Conservation (phyloP, 192 early-diverging fungal species). For the Backusella westeae region DNA sequence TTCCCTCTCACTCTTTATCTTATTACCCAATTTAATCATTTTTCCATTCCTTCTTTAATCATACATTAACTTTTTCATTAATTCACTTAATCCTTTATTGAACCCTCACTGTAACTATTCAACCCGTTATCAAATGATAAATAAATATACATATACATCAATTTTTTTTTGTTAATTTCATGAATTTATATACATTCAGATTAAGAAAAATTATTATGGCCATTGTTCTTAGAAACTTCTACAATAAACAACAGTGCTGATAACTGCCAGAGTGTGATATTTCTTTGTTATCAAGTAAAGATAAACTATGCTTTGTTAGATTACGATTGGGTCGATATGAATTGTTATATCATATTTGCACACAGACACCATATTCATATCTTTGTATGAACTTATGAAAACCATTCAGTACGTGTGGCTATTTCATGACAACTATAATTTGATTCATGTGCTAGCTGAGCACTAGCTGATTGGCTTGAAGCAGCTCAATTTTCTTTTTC, state of each 20-base stretch:
- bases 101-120: neutral
- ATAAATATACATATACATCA: neutral
- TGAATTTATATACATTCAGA: too few relatives aligned
- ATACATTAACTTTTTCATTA: neutral
- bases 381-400: neutral
- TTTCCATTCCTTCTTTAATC: neutral
- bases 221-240: too few relatives aligned
- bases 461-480: neutral
- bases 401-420: too few relatives aligned
- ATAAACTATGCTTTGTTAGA: too few relatives aligned
- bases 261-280: too few relatives aligned
- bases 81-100: neutral
- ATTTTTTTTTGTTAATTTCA: neutral
- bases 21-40: neutral
- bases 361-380: too few relatives aligned
- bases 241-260: too few relatives aligned
- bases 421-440: neutral
- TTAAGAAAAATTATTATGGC: too few relatives aligned
- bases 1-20: neutral
- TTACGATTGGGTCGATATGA: too few relatives aligned
- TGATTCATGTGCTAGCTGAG: neutral
- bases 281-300: too few relatives aligned
- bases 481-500: neutral
- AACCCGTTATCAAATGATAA: neutral
- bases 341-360: too few relatives aligned